Evolutionary conservation across 768 basidiomycete species (phyloP), one percentile per base, ranked within the genome.

Genomic region (Suillus ampliporus): DNA sequence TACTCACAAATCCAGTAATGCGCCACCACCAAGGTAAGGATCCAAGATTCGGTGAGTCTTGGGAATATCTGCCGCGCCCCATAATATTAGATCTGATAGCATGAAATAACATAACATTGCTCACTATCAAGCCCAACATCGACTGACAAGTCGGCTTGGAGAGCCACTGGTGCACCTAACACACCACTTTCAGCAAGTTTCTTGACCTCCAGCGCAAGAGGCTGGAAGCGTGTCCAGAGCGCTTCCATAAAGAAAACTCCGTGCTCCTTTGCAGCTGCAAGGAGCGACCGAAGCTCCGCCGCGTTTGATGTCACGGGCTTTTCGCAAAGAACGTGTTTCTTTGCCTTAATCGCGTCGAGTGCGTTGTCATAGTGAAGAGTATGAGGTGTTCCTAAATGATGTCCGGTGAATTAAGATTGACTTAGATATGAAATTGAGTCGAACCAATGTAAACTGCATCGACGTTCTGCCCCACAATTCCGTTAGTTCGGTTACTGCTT

Each of bases 191-290:
- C 86, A 1, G 84, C 81, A 51, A 91, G 76, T 64, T 81, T 80
- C 75, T 89, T 88, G 58, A 93, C 78, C 63, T 90, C 90, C 19
- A 79, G 70, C 11, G 81, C 78, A 63, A 91, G 82, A 14, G 91
- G 90, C 61, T 90, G 88, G 80, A 92, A 93, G 40, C 91, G 83
- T 40, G 93, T 94, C 92, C 93, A 94, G 76, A 94, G 80, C 0
- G 91, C 93, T 76, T 96, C 95, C 94, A 96, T 95, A 69, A 96
- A 86, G 80, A 96, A 96, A 1, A 94, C 83, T 19, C 87, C 84
- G 68, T 89, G 79, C 71, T 92, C 85, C 73, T 90, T 90, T 2
- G 95, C 93, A 21, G 92, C 83, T 11, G 78, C 78, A 21, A 94
- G 78, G 26, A 97, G 82, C 51, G 88, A 84, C n/a, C 86, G 83